Base-by-base conservation (phyloP, 805 yeast species). In the Yarrowia porcina region DNA sequence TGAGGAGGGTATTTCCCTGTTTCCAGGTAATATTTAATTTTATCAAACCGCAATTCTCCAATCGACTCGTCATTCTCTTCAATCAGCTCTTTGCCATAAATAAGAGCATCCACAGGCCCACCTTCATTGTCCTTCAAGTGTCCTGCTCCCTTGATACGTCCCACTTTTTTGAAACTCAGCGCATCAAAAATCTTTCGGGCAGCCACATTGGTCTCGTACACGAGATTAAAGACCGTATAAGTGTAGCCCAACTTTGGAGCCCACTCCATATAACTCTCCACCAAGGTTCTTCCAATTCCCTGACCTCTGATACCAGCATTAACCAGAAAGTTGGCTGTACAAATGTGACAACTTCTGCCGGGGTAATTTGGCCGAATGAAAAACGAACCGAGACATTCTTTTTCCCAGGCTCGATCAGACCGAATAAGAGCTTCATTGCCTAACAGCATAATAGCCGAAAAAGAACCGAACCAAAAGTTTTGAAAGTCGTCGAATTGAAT, bases 261-360 rank as follows among this genome's bases (percentile, higher is more conserved):
- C 98, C 98, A 94, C 65, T 87, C 90, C 23, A 92, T 72, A 68
- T 84, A 90, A 68, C 96, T 87, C 69, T 90, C 96, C 17, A 89
- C 86, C 65, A 94, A 73, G 0, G 94, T 88, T 63, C 87, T 79
- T 5, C 98, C 99, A 27, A 94, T 89, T 4, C 97, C 97, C 72
- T 88, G 89, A 25, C 93, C 91, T 69, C 99, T 78, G 68, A 90
- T 90, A 67, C 96, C 96, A 4, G 96, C 94, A 73, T 93, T 91
- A 2, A 93, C 98, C 35, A 93, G 76, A 68, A 93, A 88, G 20
- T 87, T 87, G 1, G 90, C 96, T 0, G 96, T 89, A 69, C 96
- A 91, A n/a, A 94, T 87, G 71, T 93, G 97, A 0, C 96, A 85
- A 18, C 94, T 87, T 47, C 98, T 78, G 1, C 98, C 98, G 0